Evolutionary conservation across 345 rosid species (phyloP), one percentile per base, ranked within the genome.

Genomic region (Eucalyptus pauciflora): DNA sequence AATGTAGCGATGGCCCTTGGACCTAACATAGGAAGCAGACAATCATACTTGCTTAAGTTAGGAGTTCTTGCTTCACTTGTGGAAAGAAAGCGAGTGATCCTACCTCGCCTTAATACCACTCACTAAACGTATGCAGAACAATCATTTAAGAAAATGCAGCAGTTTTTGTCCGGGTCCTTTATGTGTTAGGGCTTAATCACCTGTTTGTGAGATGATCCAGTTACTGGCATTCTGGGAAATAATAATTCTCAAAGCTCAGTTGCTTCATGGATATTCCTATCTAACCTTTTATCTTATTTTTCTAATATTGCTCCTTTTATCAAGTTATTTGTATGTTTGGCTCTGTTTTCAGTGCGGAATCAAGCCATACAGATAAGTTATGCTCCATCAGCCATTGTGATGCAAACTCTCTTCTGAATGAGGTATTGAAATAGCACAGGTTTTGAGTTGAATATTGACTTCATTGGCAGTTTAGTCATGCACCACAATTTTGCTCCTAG

Each of bases 361-460:
- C 99, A 91, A 93, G 93, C 88, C 95, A 95, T 27, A 97, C 99
- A 87, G 94, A 97, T 93, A 93, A 94, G 95, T 85, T 97, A 91
- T 97, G 99, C 93, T 96, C 99, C 92, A 96, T 97, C 94, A 97
- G 94, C 93, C 94, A 93, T 86, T 97, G 99, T 93, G 94, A 95
- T 92, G 94, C 99, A 6, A 92, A 93, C 92, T 96, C 99, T 89
- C 96, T 97, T 81, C 93, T 96, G 90, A 97, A 95, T 89, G 99
- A 97, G 98, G 99, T 95, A 93, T 64, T 16, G 14, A 86, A 56
- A 51, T 86, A 41, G 89, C 69, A 11, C 85, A 8, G 43, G 58
- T 50, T 14, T 51, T 86, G 62, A 71, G 81, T 71, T 71, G 45
- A 71, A 71, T 37, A 71, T 71, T 2, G 25, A 69, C 27, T 37